Evolutionary conservation across 2,329 filamentous ascomycete species (phyloP), one percentile per base, ranked within the genome.

Genomic region (Xylaria polymorpha): DNA sequence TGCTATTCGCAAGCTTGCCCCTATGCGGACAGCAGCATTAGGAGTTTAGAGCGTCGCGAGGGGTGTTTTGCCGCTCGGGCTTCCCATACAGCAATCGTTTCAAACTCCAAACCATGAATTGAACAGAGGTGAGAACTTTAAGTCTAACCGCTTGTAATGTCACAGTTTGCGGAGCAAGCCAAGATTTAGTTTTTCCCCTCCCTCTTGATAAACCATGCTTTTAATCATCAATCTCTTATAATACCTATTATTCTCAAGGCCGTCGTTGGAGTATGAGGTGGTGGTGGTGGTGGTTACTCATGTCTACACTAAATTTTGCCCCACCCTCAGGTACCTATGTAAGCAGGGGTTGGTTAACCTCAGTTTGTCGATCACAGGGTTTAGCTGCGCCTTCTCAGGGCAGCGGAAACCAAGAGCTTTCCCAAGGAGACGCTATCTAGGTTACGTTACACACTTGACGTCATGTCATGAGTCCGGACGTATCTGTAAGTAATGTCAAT

Each of bases 71-170:
- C n/a, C 39, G 25, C 50, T 25, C 15, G 32, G n/a, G n/a, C 32
- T 51, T 53, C 37, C 44, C 35, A 63, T 39, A 63, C 65, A 53
- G 25, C 37, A 18, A 39, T 39, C 46, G 65, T 67, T 67, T 67
- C 60, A 55, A 41, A 46, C 43, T 15, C 37, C 10, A 44, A 12
- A 22, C 35, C 37, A 5, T 32, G n/a, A 43, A 59, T 15, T 37
- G 43, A 29, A 22, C 1, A 44, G 39, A 61, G 20, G 39, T n/a
- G 10, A 43, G 8, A 9, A 32, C 18, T n/a, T n/a, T 15, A 9
- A 35, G 51, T 25, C 22, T 15, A 7, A 4, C 6, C 5, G 35
- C 9, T 5, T 4, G 18, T 20, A 8, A 39, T 46, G 46, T 3
- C 14, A n/a, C 20, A 48, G 41, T 44, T 6, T 32, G 0, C 8